Evolutionary conservation across 768 basidiomycete genomes (phyloP).

Genomic region (Russula compacta): DNA sequence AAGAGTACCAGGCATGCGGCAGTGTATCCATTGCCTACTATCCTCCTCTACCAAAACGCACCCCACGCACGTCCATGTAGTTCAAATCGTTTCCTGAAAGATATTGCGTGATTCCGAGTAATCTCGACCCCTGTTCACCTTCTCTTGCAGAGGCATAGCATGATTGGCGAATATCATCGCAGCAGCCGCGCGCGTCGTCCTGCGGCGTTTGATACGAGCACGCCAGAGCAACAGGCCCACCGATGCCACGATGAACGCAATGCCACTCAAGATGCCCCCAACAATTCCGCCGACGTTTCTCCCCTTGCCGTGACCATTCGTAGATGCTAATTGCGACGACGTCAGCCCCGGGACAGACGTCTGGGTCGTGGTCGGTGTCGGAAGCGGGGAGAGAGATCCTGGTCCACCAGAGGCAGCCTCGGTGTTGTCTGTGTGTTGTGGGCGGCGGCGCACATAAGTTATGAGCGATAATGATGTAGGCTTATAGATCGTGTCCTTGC

Average conservation of each 20-base stretch:
- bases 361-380: neutral
- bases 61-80: too few species aligned
- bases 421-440: neutral
- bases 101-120: neutral
- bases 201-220: constrained; percentile 8
- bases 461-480: too few species aligned
- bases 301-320: too few species aligned
- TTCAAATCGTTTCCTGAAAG: neutral
- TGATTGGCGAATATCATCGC: neutral
- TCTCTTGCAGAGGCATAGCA: constrained; percentile 2
- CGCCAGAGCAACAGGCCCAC: neutral
- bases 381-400: neutral
- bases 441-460: too few species aligned
- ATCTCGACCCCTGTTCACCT: neutral
- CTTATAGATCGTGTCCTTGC: neutral
- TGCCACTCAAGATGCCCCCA: neutral
- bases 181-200: neutral
- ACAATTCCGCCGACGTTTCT: neutral
- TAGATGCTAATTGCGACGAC: neutral
- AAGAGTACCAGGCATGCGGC: too few species aligned
- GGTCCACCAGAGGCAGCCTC: neutral
- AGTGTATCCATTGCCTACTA: too few species aligned
- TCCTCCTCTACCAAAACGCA: too few species aligned
- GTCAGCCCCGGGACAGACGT: constrained; percentile 4
- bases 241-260: neutral